Conservation (phyloP, 192 early-diverging fungal genomes). For the Phycomyces nitens region DNA sequence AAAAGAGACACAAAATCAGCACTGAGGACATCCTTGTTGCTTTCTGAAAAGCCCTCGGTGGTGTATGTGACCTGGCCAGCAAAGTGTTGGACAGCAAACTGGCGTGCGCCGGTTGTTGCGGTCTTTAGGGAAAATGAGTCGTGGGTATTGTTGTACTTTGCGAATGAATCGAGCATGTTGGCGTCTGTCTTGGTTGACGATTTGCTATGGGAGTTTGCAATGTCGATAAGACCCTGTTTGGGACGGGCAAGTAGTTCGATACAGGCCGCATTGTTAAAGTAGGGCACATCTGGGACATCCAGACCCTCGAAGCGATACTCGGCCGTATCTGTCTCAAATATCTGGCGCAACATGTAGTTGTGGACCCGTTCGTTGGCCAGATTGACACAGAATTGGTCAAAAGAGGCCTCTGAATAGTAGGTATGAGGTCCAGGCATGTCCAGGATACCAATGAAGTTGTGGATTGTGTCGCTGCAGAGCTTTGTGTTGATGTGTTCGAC, state of each 20-base stretch:
- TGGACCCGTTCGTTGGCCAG: slow-evolving; percentile 83
- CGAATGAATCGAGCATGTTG: slow-evolving; percentile 52
- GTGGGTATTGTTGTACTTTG: slow-evolving; percentile 48
- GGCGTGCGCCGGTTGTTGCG: slow-evolving; percentile 36
- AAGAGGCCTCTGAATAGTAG: slow-evolving; percentile 42
- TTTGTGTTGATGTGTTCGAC: slow-evolving; percentile 82
- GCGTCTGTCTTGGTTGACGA: slow-evolving; percentile 40
- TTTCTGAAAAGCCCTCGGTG: slow-evolving; percentile 64
- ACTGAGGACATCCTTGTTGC: slow-evolving; percentile 74
- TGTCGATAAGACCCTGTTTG: slow-evolving; percentile 68
- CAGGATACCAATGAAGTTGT: slow-evolving; percentile 78
- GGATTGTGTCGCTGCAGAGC: slow-evolving; percentile 64
- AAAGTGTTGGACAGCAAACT: slow-evolving; percentile 84
- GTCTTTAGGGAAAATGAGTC: slow-evolving; percentile 40
- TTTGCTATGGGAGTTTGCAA: slow-evolving; percentile 53
- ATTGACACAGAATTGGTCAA: slow-evolving; percentile 62
- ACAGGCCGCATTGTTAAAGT: slow-evolving; percentile 61
- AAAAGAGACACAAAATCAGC: slow-evolving; percentile 85
- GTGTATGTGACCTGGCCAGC: slow-evolving; percentile 65
- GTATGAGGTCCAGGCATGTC: slow-evolving; percentile 80
- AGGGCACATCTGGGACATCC: slow-evolving; percentile 49
- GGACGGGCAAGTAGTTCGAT: slow-evolving; percentile 69
- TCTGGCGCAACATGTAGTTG: slow-evolving; percentile 63
- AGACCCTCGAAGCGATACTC: slow-evolving; percentile 64
- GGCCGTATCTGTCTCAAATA: slow-evolving; percentile 65